phyloP scores from a whole-genome alignment of 768 basidiomycete species.

The Lentinula sp. region DNA sequence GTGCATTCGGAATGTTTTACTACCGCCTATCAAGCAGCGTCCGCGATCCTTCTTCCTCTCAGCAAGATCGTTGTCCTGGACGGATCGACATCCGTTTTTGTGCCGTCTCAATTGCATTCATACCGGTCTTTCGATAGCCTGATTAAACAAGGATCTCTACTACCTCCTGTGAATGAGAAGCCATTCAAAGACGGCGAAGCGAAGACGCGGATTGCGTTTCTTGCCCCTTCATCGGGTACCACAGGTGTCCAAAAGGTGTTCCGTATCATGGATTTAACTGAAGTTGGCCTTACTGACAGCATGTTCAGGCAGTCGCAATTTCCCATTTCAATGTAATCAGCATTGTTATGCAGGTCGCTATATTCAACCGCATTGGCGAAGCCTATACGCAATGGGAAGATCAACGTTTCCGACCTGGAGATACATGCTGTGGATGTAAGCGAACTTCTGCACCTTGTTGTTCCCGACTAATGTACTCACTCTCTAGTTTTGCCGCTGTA shows the following conservation, averaged over 20 bases:
- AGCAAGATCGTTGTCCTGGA: constrained; percentile 25
- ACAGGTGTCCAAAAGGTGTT: constrained; percentile 43
- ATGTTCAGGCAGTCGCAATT: constrained; percentile 37
- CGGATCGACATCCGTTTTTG: constrained; percentile 3
- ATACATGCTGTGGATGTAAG: constrained; percentile 36
- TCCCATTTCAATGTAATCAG: constrained; percentile 42
- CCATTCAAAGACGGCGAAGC: constrained; percentile 33
- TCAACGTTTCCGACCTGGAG: constrained; percentile 36
- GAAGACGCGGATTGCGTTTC: constrained; percentile 39
- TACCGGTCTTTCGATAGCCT: constrained; percentile 23
- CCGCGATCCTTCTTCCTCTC: constrained; percentile 8
- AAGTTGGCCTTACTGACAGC: too few relatives aligned
- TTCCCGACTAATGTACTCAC: constrained; percentile 2
- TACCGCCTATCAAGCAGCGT: constrained; percentile 23
- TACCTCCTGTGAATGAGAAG: constrained; percentile 29
- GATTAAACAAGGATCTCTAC: constrained; percentile 21
- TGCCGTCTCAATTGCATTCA: neutral
- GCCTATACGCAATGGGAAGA: constrained; percentile 26
- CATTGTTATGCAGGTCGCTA: constrained; percentile 34
- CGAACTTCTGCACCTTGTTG: neutral
- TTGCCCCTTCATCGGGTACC: constrained; percentile 48
- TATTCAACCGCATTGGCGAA: constrained; percentile 25
- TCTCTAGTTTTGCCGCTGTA: constrained; percentile 15
- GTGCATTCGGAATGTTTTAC: constrained; percentile 21
- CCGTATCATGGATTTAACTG: neutral